A percentile compares a stretch with the other conserved stretches of the same genome.
These are phyloP conservation scores for Fusarium bulbicola DNA, from an alignment of 2,329 filamentous ascomycete genomes.

Conservation along the genomic window DNA sequence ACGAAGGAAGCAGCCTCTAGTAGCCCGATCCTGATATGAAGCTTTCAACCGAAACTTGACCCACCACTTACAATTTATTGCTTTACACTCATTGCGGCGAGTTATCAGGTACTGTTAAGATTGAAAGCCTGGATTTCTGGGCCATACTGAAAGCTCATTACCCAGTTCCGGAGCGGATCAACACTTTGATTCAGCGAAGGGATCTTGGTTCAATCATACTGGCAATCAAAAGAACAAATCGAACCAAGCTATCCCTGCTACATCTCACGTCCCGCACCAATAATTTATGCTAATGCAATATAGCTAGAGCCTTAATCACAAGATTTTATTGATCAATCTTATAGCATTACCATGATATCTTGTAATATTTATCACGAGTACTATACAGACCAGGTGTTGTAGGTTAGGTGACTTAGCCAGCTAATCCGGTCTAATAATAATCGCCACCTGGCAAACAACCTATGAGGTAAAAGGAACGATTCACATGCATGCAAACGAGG, in stretches of 20 bases:
- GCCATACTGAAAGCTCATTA: no score
- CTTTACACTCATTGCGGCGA: fast-evolving
- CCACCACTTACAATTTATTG: neutral
- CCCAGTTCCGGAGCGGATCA: fast-evolving
- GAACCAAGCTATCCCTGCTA: fast-evolving
- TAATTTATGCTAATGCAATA: fast-evolving
- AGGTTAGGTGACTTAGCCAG: neutral
- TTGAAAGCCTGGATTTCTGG: neutral
- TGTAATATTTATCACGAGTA: fast-evolving
- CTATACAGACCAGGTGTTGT: neutral
- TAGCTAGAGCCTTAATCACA: fast-evolving
- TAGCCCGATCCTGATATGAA: neutral
- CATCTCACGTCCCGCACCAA: fast-evolving
- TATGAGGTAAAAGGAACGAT: neutral
- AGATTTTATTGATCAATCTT: fast-evolving
- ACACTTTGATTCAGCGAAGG: fast-evolving
- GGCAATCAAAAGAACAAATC: no score
- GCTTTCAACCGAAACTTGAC: fast-evolving
- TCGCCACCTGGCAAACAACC: neutral
- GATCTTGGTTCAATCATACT: no score
- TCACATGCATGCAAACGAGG: neutral
- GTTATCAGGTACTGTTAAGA: fast-evolving
- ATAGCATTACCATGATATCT: neutral
- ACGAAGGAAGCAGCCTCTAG: neutral
- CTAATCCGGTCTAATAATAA: neutral